Evolutionary conservation across 1,139 yeast genomes (phyloP).

Genomic region (Taphrina confusa): DNA sequence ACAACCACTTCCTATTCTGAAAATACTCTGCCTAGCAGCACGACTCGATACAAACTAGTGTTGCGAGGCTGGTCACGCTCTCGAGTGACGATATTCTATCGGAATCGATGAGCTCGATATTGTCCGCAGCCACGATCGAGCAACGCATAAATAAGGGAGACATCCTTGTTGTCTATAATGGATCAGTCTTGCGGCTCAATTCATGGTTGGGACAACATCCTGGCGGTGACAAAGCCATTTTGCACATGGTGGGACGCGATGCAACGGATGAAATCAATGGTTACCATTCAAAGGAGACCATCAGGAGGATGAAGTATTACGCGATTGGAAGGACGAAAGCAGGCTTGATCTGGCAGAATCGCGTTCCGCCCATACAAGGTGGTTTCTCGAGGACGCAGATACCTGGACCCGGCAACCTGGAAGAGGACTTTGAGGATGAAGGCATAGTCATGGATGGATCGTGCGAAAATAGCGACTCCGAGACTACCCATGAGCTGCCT

Average conservation of each 20-base stretch:
- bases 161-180: conserved; percentile 65
- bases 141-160: conserved; percentile 52
- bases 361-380: conserved; percentile 88
- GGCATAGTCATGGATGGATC: conserved; percentile 30
- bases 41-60: no score
- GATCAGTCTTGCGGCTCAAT: conserved; percentile 64
- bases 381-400: conserved; percentile 48
- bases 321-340: conserved; percentile 58
- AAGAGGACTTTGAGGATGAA: conserved; percentile 25
- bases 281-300: conserved; percentile 65
- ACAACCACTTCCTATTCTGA: no score
- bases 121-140: conserved; percentile 9
- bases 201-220: conserved; percentile 76
- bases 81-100: no score
- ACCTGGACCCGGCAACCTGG: conserved; percentile 2
- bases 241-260: conserved; percentile 83
- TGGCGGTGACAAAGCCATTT: conserved; percentile 83
- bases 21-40: no score
- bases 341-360: conserved; percentile 58
- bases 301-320: conserved; percentile 55
- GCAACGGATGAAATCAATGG: conserved; percentile 87
- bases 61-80: no score
- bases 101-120: conserved; percentile 7
- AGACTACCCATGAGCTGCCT: conserved; percentile 9
- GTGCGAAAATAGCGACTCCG: background rate